phyloP scores from a whole-genome alignment of 1,139 yeast species.

The Meyerozyma athensensis region DNA sequence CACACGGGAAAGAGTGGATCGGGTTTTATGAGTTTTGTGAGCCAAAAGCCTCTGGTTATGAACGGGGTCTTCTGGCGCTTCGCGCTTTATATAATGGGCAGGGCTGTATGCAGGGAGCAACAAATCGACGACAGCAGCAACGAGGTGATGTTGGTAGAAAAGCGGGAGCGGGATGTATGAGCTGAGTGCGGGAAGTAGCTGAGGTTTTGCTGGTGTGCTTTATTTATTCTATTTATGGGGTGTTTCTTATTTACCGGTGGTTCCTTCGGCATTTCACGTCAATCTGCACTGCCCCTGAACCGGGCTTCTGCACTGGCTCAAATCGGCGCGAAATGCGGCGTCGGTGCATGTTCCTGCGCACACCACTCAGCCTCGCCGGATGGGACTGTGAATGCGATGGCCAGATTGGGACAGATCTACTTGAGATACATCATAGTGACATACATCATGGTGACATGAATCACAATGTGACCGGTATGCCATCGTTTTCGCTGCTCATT shows the following conservation, averaged over 20 bases:
- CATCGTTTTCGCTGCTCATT: no score
- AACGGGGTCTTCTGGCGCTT: neutral
- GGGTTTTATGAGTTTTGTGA: neutral
- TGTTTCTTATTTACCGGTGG: no score
- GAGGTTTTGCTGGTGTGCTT: neutral
- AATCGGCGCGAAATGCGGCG: no score
- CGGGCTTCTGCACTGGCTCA: slow-evolving; percentile 2
- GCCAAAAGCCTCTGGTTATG: slow-evolving; percentile 3
- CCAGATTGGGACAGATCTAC: no score
- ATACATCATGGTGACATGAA: no score
- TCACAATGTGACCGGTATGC: no score
- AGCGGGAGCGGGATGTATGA: neutral
- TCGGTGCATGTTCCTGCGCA: neutral
- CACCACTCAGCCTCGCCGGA: slow-evolving; percentile 1
- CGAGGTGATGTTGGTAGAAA: no score
- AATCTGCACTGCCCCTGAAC: slow-evolving; percentile 5
- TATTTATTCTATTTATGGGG: no score
- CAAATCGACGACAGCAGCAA: neutral
- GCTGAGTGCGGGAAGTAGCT: neutral
- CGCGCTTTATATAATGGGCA: neutral
- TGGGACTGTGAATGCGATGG: no score
- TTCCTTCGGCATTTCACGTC: no score
- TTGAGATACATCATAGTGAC: no score
- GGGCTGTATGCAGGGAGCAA: slow-evolving; percentile 3
- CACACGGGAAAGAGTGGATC: no score